A percentile compares a stretch with the other conserved stretches of the same genome.
These are phyloP conservation scores for Tausonia pullulans DNA, from an alignment of 1,284 basidiomycete species.

Conservation along the genomic window DNA sequence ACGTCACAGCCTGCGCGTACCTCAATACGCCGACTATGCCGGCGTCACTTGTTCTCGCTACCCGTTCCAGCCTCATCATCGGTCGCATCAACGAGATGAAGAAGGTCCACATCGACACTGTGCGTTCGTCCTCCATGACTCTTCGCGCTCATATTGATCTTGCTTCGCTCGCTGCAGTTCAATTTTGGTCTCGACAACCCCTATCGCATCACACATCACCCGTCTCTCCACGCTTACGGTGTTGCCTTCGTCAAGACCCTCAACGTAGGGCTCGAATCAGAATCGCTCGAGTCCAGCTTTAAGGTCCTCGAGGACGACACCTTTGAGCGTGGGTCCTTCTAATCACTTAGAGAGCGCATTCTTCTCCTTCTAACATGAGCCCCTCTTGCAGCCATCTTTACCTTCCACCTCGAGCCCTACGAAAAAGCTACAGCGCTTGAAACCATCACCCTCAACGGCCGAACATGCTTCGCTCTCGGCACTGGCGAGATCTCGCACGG, in stretches of 20 bases:
- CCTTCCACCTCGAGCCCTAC: conserved; percentile 12
- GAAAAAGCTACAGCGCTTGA: conserved; percentile 19
- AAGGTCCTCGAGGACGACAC: conserved; percentile 54
- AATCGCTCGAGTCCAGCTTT: conserved; percentile 44
- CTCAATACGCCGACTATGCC: conserved; percentile 43
- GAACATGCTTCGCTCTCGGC: conserved; percentile 29
- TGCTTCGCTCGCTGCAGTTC: conserved; percentile 39
- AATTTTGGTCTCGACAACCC: conserved; percentile 57
- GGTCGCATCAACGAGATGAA: conserved; percentile 57
- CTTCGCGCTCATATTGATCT: not conserved
- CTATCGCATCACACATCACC: conserved; percentile 49
- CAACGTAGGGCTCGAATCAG: conserved; percentile 39
- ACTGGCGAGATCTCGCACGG: conserved; percentile 27
- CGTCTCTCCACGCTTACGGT: conserved; percentile 47
- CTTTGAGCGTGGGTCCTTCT: conserved; percentile 47
- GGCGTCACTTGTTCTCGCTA: conserved; percentile 49
- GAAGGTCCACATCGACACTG: conserved; percentile 69
- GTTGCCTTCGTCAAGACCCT: conserved; percentile 48
- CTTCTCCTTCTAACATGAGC: not conserved
- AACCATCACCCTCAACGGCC: conserved; percentile 20
- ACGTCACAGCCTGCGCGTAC: conserved; percentile 46
- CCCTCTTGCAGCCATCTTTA: conserved; percentile 7
- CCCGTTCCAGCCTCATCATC: conserved; percentile 47
- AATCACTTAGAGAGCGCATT: not conserved
- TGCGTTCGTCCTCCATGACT: conserved; percentile 31